These are phyloP conservation scores for Fusarium nygamai DNA, from an alignment of 2,329 filamentous ascomycete genomes.

Conservation along the genomic window DNA sequence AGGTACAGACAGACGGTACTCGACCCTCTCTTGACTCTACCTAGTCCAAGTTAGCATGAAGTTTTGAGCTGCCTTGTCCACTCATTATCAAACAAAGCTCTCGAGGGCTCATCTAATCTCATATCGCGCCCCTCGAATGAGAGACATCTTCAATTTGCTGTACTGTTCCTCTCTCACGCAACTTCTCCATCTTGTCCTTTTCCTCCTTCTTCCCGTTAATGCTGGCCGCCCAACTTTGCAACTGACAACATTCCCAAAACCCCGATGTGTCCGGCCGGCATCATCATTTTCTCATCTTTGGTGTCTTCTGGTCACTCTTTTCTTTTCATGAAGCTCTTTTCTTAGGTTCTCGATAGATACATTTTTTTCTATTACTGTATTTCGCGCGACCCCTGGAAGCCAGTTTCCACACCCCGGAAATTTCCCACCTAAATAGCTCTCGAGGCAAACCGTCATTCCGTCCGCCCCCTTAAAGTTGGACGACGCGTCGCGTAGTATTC, in stretches of 20 bases:
- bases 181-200: conserved; percentile 5
- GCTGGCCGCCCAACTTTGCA: conserved; percentile 19
- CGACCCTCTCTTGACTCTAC: neutral
- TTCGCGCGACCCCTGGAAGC: conserved; percentile 37
- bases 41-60: conserved; percentile 7
- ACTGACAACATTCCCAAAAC: conserved; percentile 18
- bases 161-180: conserved; percentile 6
- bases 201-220: conserved; percentile 14
- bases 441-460: conserved; percentile 36
- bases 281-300: conserved; percentile 35
- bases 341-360: conserved; percentile 34
- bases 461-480: conserved; percentile 43
- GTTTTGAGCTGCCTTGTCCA: conserved; percentile 19
- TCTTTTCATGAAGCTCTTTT: conserved; percentile 43
- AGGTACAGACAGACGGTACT: neutral
- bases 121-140: conserved; percentile 27
- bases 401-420: conserved; percentile 40
- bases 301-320: conserved; percentile 39
- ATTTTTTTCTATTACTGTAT: conserved; percentile 13
- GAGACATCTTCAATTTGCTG: conserved; percentile 24
- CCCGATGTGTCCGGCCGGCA: conserved; percentile 48
- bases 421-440: conserved; percentile 35
- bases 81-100: conserved; percentile 34
- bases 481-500: conserved; percentile 49
- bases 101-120: conserved; percentile 24